Evolutionary conservation across 352 stramenopile genomes (phyloP), one percentile per base, ranked within the genome.

Genomic region (Pythium dissimile): DNA sequence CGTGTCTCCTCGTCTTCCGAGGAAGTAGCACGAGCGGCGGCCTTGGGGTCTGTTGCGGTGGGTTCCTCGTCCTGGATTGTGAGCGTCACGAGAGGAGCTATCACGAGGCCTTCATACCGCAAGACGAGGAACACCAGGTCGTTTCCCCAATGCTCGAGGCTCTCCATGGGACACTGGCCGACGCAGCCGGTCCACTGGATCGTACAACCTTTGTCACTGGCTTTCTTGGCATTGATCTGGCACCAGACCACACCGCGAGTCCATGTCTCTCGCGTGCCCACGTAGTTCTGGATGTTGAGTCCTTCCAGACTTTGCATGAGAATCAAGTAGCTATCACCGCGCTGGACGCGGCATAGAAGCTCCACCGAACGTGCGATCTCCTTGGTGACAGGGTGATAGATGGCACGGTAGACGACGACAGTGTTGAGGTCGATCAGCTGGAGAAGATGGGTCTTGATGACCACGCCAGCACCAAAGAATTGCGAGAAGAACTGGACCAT

Each of bases 41-140:
- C 18, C 8, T 46, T 53, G 0, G 28, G n/a, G 0, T 53, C 38
- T 21, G 38, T 27, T 0, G 23, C 16, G 2, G 18, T 34, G n/a
- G 27, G 21, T 32, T 42, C 42, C 15, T 39, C 49, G 54, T 64
- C 49, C 24, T 69, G 47, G 11, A 64, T 53, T 3, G 61, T 46
- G 10, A 69, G 24, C 18, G 52, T 62, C 18, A 67, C 52, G 21
- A 62, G 42, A 5, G 77, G 75, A 10, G 72, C 45, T 32, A 88
- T 61, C 61, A 88, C 77, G 12, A 67, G 54, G 39, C 70, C 79
- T 49, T 88, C 78, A 47, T 77, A 88, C 4, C 75, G 71, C 27
- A 86, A 64, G 26, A 76, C 70, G 55, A 86, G 75, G 53, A 83
- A 84, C 30, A 84, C 77, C 48, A 88, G 73, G 48, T 88, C 78